Conservation (phyloP, 805 yeast genomes). For the Candida arabinofermentans region DNA sequence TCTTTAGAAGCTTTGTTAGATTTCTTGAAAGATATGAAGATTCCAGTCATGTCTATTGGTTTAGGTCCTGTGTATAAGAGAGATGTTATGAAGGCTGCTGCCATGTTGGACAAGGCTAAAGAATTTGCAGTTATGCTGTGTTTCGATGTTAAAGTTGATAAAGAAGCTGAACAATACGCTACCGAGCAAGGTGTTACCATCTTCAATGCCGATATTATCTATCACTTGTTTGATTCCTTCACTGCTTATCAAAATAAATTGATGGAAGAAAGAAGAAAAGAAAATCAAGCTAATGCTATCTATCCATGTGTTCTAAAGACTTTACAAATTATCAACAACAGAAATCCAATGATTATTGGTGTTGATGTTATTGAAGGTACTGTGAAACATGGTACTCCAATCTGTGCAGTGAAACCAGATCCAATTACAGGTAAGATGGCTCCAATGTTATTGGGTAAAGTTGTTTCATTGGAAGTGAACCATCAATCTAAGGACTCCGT, state of each 20-base stretch:
- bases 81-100: conserved; percentile 95
- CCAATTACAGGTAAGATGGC: conserved; percentile 76
- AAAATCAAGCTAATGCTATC: conserved; percentile 81
- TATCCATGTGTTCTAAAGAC: conserved; percentile 96
- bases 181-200: conserved; percentile 86
- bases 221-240: conserved; percentile 93
- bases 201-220: conserved; percentile 94
- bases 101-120: conserved; percentile 96
- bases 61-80: conserved; percentile 97
- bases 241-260: conserved; percentile 87
- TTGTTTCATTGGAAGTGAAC: conserved; percentile 90
- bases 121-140: conserved; percentile 97
- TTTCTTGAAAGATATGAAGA: conserved; percentile 97
- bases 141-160: conserved; percentile 95
- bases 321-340: conserved; percentile 92
- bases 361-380: conserved; percentile 94
- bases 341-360: conserved; percentile 99
- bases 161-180: conserved; percentile 98
- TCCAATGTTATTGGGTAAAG: conserved; percentile 78
- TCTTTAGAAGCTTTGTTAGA: conserved; percentile 95
- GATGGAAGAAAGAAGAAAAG: conserved; percentile 86
- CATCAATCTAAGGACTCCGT: conserved; percentile 78
- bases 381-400: conserved; percentile 89
- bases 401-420: conserved; percentile 86
- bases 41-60: conserved; percentile 98